Conservation (phyloP, 306 rosid genomes). For the Hylodesmum podocarpum region DNA sequence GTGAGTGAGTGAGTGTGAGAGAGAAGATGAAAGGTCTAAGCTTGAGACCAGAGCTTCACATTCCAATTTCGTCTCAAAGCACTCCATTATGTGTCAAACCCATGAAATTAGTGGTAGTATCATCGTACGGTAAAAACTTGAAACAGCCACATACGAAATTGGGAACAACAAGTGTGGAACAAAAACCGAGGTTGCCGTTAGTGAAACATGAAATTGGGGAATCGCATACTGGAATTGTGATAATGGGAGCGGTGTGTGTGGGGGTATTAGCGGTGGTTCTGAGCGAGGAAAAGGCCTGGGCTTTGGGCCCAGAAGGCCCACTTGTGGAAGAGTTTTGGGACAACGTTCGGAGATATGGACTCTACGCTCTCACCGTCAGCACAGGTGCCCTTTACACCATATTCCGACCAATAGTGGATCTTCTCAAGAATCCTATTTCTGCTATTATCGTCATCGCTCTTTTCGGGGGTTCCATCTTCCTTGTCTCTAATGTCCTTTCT, state of each 20-base stretch:
- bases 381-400: conserved; percentile 78
- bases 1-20: no score
- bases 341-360: conserved; percentile 77
- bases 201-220: conserved; percentile 7
- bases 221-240: conserved; percentile 46
- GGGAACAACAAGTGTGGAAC: no score
- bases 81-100: conserved; percentile 19
- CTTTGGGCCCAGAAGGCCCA: conserved; percentile 93
- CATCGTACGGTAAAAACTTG: conserved; percentile 18
- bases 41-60: conserved; percentile 44
- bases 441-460: conserved; percentile 69
- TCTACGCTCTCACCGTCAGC: conserved; percentile 85
- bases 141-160: conserved; percentile 20
- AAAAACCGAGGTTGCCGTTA: background rate
- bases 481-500: conserved; percentile 72
- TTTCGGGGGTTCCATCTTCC: conserved; percentile 60
- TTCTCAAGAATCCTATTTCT: conserved; percentile 84
- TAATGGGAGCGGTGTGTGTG: conserved; percentile 65
- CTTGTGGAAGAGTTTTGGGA: conserved; percentile 97
- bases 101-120: background rate
- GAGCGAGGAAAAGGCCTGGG: conserved; percentile 64
- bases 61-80: conserved; percentile 18
- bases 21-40: conserved; percentile 41
- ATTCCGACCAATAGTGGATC: conserved; percentile 60
- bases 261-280: conserved; percentile 54